Evolutionary conservation across 2,329 filamentous ascomycete species (phyloP).

Genomic region (Fulvia fulva): DNA sequence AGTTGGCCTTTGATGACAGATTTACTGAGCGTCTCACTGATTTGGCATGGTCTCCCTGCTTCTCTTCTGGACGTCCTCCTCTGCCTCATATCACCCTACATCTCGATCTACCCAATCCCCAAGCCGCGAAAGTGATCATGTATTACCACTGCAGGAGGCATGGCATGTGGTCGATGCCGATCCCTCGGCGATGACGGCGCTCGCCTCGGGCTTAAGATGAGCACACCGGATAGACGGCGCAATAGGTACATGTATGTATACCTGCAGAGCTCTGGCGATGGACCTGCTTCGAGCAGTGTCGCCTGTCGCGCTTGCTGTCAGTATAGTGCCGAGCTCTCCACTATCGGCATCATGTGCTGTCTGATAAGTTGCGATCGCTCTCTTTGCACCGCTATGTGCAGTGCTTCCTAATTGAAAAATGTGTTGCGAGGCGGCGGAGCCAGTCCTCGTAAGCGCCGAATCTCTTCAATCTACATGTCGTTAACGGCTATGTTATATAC

Average conservation of each 20-base stretch:
- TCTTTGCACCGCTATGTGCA: background rate
- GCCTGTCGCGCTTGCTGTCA: background rate
- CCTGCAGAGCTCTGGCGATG: background rate
- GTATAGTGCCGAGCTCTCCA: background rate
- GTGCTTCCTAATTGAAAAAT: too few relatives aligned
- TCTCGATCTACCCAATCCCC: background rate
- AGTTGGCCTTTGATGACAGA: background rate
- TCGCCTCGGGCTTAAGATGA: background rate
- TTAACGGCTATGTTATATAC: too few relatives aligned
- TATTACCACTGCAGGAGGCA: background rate
- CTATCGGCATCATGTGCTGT: background rate
- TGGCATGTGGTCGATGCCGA: background rate
- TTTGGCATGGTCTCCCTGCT: background rate
- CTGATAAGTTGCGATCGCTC: background rate
- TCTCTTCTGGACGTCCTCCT: background rate
- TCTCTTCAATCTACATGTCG: too few relatives aligned
- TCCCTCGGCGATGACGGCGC: constrained; percentile 2
- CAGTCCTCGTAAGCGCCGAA: too few relatives aligned
- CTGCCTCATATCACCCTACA: background rate
- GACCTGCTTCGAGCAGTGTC: background rate
- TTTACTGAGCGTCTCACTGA: background rate
- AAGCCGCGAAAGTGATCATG: background rate
- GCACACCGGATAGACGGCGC: background rate
- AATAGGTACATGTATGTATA: background rate
- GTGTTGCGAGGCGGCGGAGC: too few relatives aligned